phyloP scores from a whole-genome alignment of 1,284 basidiomycete genomes.

The Puccinia brachypodii region DNA sequence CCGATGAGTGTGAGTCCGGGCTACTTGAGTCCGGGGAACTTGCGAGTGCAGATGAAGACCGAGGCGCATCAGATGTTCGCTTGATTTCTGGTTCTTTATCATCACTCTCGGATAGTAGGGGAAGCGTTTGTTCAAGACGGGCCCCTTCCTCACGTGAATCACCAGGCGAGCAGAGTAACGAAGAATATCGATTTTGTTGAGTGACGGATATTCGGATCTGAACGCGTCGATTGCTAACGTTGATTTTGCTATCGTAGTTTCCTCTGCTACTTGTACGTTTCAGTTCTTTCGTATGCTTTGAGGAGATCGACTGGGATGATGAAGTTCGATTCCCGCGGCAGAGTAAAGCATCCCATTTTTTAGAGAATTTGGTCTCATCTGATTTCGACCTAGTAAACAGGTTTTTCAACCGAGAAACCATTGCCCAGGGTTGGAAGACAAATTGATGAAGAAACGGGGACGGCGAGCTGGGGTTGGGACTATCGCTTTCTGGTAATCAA shows the following conservation, averaged over 20 bases:
- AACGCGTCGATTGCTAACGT: neutral
- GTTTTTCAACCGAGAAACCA: slow-evolving; percentile 18
- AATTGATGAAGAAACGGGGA: neutral
- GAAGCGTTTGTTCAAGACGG: neutral
- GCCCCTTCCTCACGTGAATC: neutral
- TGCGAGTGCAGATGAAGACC: neutral
- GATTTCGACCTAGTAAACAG: slow-evolving; percentile 13
- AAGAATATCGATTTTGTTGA: neutral
- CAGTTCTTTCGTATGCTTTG: neutral
- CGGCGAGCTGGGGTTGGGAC: neutral
- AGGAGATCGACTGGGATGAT: neutral
- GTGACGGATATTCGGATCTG: neutral
- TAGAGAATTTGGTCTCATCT: neutral
- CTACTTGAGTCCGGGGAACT: neutral
- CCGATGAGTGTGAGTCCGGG: neutral
- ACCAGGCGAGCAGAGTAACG: neutral
- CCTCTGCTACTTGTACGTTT: neutral
- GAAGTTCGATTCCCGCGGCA: neutral
- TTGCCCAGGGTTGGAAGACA: slow-evolving; percentile 1
- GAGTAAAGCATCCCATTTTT: slow-evolving; percentile 5
- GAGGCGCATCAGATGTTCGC: neutral
- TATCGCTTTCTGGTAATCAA: neutral
- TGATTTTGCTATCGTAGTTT: neutral
- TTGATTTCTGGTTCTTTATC: neutral
- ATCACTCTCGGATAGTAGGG: neutral